Evolutionary conservation across 2,329 filamentous ascomycete genomes (phyloP).

Genomic region (Nigrospora oryzae): DNA sequence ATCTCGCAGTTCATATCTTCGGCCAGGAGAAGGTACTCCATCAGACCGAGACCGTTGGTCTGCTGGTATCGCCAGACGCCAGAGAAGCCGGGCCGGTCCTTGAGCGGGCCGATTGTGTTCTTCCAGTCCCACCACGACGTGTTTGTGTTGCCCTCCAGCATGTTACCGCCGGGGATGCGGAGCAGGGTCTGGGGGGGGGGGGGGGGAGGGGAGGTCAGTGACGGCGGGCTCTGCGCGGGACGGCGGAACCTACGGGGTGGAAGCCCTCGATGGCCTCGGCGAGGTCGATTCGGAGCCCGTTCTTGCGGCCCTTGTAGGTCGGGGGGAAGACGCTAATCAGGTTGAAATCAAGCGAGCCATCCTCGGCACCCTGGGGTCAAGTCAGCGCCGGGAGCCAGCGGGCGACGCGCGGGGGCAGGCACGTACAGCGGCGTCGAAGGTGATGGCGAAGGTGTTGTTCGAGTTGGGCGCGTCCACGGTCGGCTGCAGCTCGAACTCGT

Average conservation of each 20-base stretch:
- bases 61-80: slow-evolving; percentile 53
- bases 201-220: slow-evolving; percentile 1
- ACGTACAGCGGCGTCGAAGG: no score
- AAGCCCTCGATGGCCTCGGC: slow-evolving; percentile 42
- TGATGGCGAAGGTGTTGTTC: slow-evolving; percentile 42
- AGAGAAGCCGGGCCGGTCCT: slow-evolving; percentile 44
- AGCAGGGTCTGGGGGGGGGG: slow-evolving; percentile 36
- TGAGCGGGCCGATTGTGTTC: slow-evolving; percentile 43
- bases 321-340: slow-evolving; percentile 52
- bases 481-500: slow-evolving; percentile 35
- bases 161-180: slow-evolving; percentile 58
- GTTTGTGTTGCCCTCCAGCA: slow-evolving; percentile 40
- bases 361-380: slow-evolving; percentile 19
- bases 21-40: slow-evolving; percentile 55
- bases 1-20: slow-evolving; percentile 50
- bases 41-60: slow-evolving; percentile 52
- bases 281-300: slow-evolving; percentile 49
- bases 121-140: slow-evolving; percentile 42
- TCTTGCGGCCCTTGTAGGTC: slow-evolving; percentile 48
- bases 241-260: slow-evolving; percentile 30
- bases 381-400: not conserved
- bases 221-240: not conserved
- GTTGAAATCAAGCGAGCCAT: slow-evolving; percentile 43
- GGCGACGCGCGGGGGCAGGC: not conserved
- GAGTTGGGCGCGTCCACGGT: slow-evolving; percentile 37